Percentiles rank a stretch among this genome's conserved stretches.
Conservation (phyloP, 2,329 filamentous ascomycete species). For the Fusarium paranaense region DNA sequence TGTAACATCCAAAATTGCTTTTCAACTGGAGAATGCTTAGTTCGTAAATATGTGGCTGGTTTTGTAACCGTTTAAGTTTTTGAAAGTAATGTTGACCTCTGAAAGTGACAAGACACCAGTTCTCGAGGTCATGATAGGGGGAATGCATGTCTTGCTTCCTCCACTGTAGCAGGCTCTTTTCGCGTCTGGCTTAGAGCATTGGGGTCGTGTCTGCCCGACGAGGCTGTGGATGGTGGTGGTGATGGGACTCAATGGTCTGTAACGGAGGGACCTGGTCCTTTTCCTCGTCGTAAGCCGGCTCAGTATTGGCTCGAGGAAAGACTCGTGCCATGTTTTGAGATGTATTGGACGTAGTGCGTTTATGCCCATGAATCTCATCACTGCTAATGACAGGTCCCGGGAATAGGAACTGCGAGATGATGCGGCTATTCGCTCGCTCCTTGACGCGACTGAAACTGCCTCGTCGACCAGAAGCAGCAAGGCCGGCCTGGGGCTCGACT, state of each 20-base stretch:
- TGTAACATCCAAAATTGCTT: constrained; percentile 20
- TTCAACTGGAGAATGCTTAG: constrained; percentile 9
- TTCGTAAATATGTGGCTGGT: constrained; percentile 14
- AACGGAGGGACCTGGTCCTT: constrained; percentile 43
- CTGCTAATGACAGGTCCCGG: constrained; percentile 58
- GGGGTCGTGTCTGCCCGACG: constrained; percentile 44
- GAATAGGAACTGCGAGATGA: constrained; percentile 61
- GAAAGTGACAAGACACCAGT: background rate
- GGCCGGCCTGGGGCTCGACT: constrained; percentile 36
- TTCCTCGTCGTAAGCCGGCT: constrained; percentile 44
- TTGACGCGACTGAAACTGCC: constrained; percentile 55
- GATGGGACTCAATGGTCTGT: constrained; percentile 40
- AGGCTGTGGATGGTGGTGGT: constrained; percentile 41
- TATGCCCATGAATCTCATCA: constrained; percentile 44
- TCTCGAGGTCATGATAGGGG: background rate
- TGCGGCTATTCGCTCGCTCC: constrained; percentile 53
- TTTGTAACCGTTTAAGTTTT: background rate
- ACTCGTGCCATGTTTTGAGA: constrained; percentile 41
- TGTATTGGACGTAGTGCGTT: constrained; percentile 44
- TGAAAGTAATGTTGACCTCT: background rate
- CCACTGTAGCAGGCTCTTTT: background rate
- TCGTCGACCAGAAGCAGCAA: constrained; percentile 46
- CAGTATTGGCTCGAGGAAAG: constrained; percentile 42
- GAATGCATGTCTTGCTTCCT: background rate
- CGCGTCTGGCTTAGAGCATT: constrained; percentile 27